A percentile compares a stretch with the other conserved stretches of the same genome.
Conservation (phyloP, 768 basidiomycete genomes). For the Naganishia onofrii region DNA sequence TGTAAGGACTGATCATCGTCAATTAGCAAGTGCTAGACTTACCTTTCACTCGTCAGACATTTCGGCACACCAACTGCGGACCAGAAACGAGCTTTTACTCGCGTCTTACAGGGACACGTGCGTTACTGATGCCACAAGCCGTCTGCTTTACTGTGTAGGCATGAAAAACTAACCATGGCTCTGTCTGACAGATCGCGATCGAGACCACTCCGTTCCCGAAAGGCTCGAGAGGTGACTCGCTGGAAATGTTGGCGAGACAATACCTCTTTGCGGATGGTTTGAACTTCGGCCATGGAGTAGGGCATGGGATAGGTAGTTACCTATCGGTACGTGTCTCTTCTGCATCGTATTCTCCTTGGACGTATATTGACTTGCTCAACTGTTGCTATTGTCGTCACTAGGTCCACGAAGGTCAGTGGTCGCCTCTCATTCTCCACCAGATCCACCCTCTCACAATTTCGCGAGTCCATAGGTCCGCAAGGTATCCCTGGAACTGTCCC, state of each 20-base stretch:
- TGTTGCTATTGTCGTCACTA: neutral
- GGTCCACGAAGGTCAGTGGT: conserved; percentile 50
- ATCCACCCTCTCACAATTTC: neutral
- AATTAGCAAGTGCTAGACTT: neutral
- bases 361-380: neutral
- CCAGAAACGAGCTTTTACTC: conserved; percentile 85
- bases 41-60: conserved; percentile 62
- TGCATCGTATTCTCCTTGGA: no score
- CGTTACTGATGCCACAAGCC: conserved; percentile 47
- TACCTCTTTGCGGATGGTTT: conserved; percentile 41
- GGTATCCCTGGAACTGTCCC: conserved; percentile 63
- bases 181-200: conserved; percentile 71
- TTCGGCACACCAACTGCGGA: conserved; percentile 84
- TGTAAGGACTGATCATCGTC: conserved; percentile 30
- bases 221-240: conserved; percentile 70
- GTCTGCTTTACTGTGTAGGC: conserved; percentile 35
- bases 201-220: conserved; percentile 86
- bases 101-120: conserved; percentile 94
- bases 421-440: neutral
- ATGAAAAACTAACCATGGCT: conserved; percentile 25
- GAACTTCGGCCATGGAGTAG: conserved; percentile 51
- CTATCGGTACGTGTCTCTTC: conserved; percentile 26
- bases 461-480: conserved; percentile 58
- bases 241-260: conserved; percentile 85
- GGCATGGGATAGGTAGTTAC: conserved; percentile 51